phyloP scores from a whole-genome alignment of 768 basidiomycete species.

The Calocybe cyanea region DNA sequence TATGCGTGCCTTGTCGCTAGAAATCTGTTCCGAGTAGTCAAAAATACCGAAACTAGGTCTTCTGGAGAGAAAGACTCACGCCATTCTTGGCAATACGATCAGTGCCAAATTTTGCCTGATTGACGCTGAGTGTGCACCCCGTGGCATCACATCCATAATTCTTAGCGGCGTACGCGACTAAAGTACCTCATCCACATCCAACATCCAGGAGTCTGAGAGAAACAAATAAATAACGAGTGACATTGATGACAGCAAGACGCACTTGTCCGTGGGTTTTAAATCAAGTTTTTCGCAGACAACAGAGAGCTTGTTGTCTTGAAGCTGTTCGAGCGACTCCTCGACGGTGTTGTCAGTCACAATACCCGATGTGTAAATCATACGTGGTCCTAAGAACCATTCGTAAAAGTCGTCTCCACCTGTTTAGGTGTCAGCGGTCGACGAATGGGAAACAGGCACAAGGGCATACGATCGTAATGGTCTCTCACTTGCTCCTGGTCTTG shows the following conservation, averaged over 20 bases:
- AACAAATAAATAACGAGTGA: constrained; percentile 21
- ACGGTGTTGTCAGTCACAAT: constrained; percentile 67
- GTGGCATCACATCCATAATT: constrained; percentile 97
- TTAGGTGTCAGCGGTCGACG: not conserved
- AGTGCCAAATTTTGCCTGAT: constrained; percentile 92
- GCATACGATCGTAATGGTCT: constrained; percentile 95
- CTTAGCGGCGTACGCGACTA: constrained; percentile 91
- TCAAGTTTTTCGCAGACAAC: constrained; percentile 93
- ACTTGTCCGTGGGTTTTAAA: constrained; percentile 79
- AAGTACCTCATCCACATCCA: constrained; percentile 96
- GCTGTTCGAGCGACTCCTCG: constrained; percentile 83
- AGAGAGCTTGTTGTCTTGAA: constrained; percentile 98
- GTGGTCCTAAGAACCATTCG: constrained; percentile 90
- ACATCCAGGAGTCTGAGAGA: constrained; percentile 65
- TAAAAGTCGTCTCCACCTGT: constrained; percentile 95
- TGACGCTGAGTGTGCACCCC: constrained; percentile 87
- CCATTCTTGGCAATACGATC: constrained; percentile 82
- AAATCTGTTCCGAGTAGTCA: constrained; percentile 25
- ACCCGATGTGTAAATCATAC: constrained; percentile 98
- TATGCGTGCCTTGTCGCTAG: constrained; percentile 76
- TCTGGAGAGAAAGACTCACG: constrained; percentile 25
- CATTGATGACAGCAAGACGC: constrained; percentile 4
- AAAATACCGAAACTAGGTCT: not conserved
- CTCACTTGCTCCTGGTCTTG: constrained; percentile 97
- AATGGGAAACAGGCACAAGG: not conserved